Evolutionary conservation across 177 flowering plant species (phyloP), one percentile per base, ranked within the genome.

Genomic region (Vitis hybrid): DNA sequence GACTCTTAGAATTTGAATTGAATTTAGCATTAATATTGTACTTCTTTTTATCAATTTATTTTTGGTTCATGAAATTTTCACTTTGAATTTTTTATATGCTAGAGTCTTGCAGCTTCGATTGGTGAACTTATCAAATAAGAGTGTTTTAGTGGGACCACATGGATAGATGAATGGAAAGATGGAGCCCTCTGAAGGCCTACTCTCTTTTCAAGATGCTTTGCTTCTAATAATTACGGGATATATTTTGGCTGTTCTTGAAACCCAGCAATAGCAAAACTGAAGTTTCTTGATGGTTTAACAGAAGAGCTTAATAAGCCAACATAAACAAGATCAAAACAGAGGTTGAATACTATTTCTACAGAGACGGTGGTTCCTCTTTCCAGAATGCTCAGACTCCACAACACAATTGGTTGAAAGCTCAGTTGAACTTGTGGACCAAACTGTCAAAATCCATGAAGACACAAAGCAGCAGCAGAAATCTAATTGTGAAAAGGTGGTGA

Each of bases 231-330:
- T 86, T 21, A 76, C 66, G 60, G 99, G 98, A 55, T 95, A 93
- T 71, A 87, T 95, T 49, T 83, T 95, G 80, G 99, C 98, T 27
- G 98, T 95, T 52, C 77, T 91, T 66, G 97, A 91, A 67, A 91
- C 70, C 94, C 98, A 24, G 62, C 76, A 11, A 74, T 70, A 15
- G 86, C 87, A 54, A 87, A 80, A 30, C 67, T 18, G 18, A 88
- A 87, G 82, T 93, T 95, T 77, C 88, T 95, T 35, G 75, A 80
- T 74, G 96, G 94, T 70, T 68, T 95, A 62, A 70, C 75, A 14
- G 82, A 89, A 71, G 94, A 89, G 70, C 91, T 94, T 70, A 86
- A 91, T 71, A 18, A 18, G 85, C 82, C 50, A 90, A 87, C 67
- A 32, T 79, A 8, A 74, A 72, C 30, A 90, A 82, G 65, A 73